Percentiles rank a stretch among this genome's conserved stretches.
phyloP scores from a whole-genome alignment of 2,329 filamentous ascomycete genomes.

The Phaeosphaeria sp. region DNA sequence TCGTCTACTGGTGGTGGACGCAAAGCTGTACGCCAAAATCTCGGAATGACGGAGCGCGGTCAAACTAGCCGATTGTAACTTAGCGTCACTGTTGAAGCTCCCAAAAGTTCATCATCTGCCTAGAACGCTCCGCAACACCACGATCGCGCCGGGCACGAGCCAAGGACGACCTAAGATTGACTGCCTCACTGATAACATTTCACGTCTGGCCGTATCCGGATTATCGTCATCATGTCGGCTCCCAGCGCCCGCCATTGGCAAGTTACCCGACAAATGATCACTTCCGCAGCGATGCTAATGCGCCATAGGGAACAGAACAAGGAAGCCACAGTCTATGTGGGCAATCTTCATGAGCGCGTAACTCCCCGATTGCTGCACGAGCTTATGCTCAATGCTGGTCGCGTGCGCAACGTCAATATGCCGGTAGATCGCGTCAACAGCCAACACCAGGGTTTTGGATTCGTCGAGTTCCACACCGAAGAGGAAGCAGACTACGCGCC shows the following conservation, averaged over 20 bases:
- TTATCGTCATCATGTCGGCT: constrained; percentile 60
- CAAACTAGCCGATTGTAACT: constrained; percentile 12
- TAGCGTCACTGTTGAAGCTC: constrained; percentile 23
- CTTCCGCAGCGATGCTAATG: constrained; percentile 19
- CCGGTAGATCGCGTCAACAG: constrained; percentile 98
- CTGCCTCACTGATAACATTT: not conserved
- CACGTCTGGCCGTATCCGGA: not conserved
- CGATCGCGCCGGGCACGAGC: constrained; percentile 8
- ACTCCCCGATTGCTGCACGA: constrained; percentile 92
- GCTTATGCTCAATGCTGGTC: constrained; percentile 96
- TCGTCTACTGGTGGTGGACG: constrained; percentile 12
- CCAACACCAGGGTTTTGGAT: constrained; percentile 96
- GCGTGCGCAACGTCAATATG: constrained; percentile 97
- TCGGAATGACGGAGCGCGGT: constrained; percentile 15
- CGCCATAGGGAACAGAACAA: constrained; percentile 78
- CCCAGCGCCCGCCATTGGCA: constrained; percentile 76
- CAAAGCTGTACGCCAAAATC: constrained; percentile 31
- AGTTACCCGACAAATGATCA: constrained; percentile 22
- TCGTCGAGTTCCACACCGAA: constrained; percentile 96
- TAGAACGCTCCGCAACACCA: constrained; percentile 1
- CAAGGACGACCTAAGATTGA: not conserved
- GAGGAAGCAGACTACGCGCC: constrained; percentile 96
- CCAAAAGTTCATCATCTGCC: constrained; percentile 25
- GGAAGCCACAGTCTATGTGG: constrained; percentile 96
- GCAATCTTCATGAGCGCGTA: constrained; percentile 97